phyloP scores from a whole-genome alignment of 2,329 filamentous ascomycete species.

The Blastomyces silverae region DNA sequence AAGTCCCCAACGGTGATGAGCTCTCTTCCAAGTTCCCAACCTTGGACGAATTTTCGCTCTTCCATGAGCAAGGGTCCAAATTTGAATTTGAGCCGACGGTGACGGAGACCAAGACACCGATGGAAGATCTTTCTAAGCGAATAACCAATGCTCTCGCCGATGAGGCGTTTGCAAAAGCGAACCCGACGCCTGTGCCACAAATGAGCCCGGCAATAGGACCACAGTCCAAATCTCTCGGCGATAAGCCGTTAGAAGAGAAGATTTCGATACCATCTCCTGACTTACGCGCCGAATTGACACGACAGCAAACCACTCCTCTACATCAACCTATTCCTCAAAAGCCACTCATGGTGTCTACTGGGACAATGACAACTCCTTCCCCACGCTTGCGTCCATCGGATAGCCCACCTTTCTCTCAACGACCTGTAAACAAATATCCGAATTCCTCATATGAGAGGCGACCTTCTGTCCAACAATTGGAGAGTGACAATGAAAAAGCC shows the following conservation, averaged over 20 bases:
- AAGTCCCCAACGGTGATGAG: constrained; percentile 60
- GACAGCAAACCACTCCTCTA: constrained; percentile 30
- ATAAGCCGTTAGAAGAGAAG: constrained; percentile 22
- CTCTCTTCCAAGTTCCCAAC: constrained; percentile 80
- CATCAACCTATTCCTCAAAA: constrained; percentile 44
- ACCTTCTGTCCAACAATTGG: constrained; percentile 46
- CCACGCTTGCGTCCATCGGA: constrained; percentile 36
- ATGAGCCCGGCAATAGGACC: constrained; percentile 27
- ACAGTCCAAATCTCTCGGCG: constrained; percentile 20
- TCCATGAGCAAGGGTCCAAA: constrained; percentile 75
- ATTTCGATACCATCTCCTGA: constrained; percentile 24
- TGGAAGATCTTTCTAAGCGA: constrained; percentile 55
- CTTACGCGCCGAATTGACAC: constrained; percentile 26
- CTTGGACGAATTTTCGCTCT: constrained; percentile 82
- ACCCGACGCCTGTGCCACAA: constrained; percentile 31
- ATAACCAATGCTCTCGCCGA: constrained; percentile 74
- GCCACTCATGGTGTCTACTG: constrained; percentile 58
- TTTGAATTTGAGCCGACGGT: constrained; percentile 68
- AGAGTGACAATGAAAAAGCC: constrained; percentile 19
- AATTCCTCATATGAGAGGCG: constrained; percentile 40
- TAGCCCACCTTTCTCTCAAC: constrained; percentile 27
- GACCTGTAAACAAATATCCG: constrained; percentile 51
- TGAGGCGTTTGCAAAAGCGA: constrained; percentile 62
- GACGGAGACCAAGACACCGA: constrained; percentile 38
- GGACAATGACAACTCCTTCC: constrained; percentile 66